A percentile compares a stretch with the other conserved stretches of the same genome.
Evolutionary conservation across 1,284 basidiomycete genomes (phyloP).

Genomic region (Neonothopanus nambi): DNA sequence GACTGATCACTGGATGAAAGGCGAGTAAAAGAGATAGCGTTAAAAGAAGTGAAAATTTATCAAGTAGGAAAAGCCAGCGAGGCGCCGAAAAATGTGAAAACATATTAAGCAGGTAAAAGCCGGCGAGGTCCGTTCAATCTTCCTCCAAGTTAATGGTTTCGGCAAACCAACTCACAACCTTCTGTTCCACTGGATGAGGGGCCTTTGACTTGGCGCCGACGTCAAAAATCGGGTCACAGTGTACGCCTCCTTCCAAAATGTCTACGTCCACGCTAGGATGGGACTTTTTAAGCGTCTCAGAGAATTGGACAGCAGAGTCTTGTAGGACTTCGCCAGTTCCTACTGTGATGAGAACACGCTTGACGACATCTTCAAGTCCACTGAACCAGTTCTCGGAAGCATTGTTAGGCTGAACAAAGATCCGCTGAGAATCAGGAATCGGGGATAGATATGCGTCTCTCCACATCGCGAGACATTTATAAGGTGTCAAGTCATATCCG

Average conservation of each 20-base stretch:
- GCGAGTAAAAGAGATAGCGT: no score
- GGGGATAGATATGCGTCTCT: background rate
- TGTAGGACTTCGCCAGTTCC: slow-evolving; percentile 3
- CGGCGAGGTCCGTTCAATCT: no score
- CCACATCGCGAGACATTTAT: background rate
- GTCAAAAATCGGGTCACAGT: slow-evolving; percentile 14
- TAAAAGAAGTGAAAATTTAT: no score
- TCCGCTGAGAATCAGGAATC: background rate
- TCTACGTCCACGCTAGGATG: slow-evolving; percentile 2
- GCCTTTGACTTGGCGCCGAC: slow-evolving; percentile 2
- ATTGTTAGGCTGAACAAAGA: background rate
- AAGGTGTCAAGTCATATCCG: background rate
- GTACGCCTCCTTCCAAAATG: slow-evolving; percentile 3
- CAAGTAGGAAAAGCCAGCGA: no score
- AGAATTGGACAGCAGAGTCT: background rate
- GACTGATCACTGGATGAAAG: no score
- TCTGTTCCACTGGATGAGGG: slow-evolving; percentile 2
- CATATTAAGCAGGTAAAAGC: no score
- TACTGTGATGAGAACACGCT: background rate
- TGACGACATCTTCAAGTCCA: background rate
- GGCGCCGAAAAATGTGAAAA: no score
- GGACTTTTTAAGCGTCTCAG: background rate
- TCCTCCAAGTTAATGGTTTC: background rate
- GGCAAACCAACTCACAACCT: slow-evolving; percentile 9
- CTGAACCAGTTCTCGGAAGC: slow-evolving; percentile 6